A percentile compares a stretch with the other conserved stretches of the same genome.
phyloP scores from a whole-genome alignment of 2,329 filamentous ascomycete genomes.

The Bipolaris cookei region DNA sequence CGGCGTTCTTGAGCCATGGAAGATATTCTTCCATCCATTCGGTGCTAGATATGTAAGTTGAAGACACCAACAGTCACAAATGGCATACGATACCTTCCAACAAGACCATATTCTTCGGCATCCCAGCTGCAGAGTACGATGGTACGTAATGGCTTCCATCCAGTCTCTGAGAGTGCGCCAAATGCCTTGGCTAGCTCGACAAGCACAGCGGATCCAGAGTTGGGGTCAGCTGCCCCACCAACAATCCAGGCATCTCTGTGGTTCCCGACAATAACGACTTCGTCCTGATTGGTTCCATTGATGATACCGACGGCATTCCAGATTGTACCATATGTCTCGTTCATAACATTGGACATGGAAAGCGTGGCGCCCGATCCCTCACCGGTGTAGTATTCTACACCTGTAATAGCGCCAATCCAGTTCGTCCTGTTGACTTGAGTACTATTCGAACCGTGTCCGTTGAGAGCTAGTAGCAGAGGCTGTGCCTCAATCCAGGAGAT shows the following conservation, averaged over 20 bases:
- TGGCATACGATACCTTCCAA: slow-evolving; percentile 35
- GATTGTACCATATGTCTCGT: slow-evolving; percentile 79
- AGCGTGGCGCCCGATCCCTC: slow-evolving; percentile 60
- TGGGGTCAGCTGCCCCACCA: slow-evolving; percentile 61
- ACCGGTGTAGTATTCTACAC: slow-evolving; percentile 46
- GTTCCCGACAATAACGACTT: slow-evolving; percentile 61
- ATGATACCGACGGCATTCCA: slow-evolving; percentile 79
- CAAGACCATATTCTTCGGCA: slow-evolving; percentile 50
- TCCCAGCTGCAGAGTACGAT: slow-evolving; percentile 56
- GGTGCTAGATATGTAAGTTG: slow-evolving; percentile 41
- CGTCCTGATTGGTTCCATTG: slow-evolving; percentile 66
- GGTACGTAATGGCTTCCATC: slow-evolving; percentile 60
- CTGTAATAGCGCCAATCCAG: slow-evolving; percentile 47
- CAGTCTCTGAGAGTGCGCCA: slow-evolving; percentile 54
- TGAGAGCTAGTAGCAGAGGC: slow-evolving; percentile 80
- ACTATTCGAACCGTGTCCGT: slow-evolving; percentile 74
- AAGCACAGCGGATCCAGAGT: slow-evolving; percentile 58
- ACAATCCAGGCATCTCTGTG: slow-evolving; percentile 63
- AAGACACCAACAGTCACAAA: neutral
- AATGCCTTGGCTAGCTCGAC: slow-evolving; percentile 60
- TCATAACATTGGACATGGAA: slow-evolving; percentile 70
- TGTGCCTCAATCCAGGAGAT: slow-evolving; percentile 83
- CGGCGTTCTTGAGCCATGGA: slow-evolving; percentile 54
- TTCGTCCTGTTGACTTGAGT: slow-evolving; percentile 48
- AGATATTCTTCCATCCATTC: slow-evolving; percentile 60